Base-by-base conservation (phyloP, 2,329 filamentous ascomycete species). In the Pestalotiopsis sp. region DNA sequence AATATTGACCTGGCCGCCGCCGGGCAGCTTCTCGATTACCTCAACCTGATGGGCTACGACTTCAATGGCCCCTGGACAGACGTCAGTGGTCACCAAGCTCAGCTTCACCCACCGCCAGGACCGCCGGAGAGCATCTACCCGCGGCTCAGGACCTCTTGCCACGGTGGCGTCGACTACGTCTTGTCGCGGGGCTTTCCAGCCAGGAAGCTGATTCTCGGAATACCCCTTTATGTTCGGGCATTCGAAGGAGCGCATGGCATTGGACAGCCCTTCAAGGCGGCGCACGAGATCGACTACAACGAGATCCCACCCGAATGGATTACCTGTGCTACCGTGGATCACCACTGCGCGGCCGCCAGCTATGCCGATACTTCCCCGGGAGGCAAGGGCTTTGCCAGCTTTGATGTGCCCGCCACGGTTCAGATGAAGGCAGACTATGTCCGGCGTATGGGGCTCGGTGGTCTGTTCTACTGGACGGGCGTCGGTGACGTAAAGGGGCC, bases 31-130 rank as follows among this genome's bases (percentile, higher is more conserved):
- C 82, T 92, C 60, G 89, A 92, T 76, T 82, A 87, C 73, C 80
- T 92, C 70, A 91, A 92, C 74, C 81, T 92, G 59, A 92, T 92
- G 91, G 84, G 86, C 13, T 92, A 92, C 75, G 90, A 92, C 76
- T 91, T 91, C 72, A 84, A 86, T 0, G 90, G 90, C 0, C 84
- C 88, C 7, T 92, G 90, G 90, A 85, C 84, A 1, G 77, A 82
- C 25, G 84, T 86, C 38, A 86, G 85, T 11, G 90, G 90, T 13
- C 89, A 92, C 74, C 90, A 92, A 49, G 87, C 90, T 1, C 89
- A 91, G 74, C 84, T 92, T 0, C 84, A 85, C 65, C 80, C 84
- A 0, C 84, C 84, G 1, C 74, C 71, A 2, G 70, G 72, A 0
- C 68, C 73, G 25, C 68, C 71, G 17, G 39, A 66, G 14, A 59